Percentiles rank a stretch among this genome's conserved stretches.
Evolutionary conservation across 2,329 filamentous ascomycete genomes (phyloP).

Genomic region (Cytospora piceae): DNA sequence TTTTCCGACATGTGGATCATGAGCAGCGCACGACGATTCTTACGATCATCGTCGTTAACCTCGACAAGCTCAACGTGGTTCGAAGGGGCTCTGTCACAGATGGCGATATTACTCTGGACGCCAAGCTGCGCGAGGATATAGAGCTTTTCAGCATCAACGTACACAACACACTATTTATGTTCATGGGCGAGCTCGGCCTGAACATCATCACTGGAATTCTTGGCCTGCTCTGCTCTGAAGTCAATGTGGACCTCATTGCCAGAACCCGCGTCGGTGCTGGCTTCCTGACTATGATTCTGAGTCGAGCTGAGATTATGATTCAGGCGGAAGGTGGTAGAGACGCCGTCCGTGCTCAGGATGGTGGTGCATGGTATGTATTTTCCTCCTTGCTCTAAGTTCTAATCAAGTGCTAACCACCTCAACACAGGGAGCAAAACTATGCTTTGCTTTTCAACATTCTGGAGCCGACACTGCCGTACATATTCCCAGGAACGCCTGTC

Average conservation of each 20-base stretch:
- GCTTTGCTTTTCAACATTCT: slow-evolving; percentile 84
- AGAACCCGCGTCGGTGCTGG: slow-evolving; percentile 86
- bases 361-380: slow-evolving; percentile 60
- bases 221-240: slow-evolving; percentile 74
- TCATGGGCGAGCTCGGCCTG: slow-evolving; percentile 87
- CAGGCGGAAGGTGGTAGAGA: slow-evolving; percentile 69
- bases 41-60: slow-evolving; percentile 92
- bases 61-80: slow-evolving; percentile 90
- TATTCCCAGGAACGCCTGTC: slow-evolving; percentile 92
- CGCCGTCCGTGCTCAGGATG: slow-evolving; percentile 25
- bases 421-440: slow-evolving; percentile 71
- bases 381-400: not conserved
- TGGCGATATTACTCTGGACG: slow-evolving; percentile 72
- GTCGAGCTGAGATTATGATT: slow-evolving; percentile 90
- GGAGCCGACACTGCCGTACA: slow-evolving; percentile 79
- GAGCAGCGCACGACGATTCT: slow-evolving; percentile 94
- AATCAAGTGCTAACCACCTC: slow-evolving; percentile 38
- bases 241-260: slow-evolving; percentile 82
- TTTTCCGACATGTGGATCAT: slow-evolving; percentile 90
- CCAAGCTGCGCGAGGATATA: slow-evolving; percentile 84
- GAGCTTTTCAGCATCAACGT: slow-evolving; percentile 88
- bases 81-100: slow-evolving; percentile 75
- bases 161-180: slow-evolving; percentile 86
- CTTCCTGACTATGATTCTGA: slow-evolving; percentile 91
- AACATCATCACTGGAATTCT: slow-evolving; percentile 90